These are phyloP conservation scores for Candida mattraensis DNA, from an alignment of 805 yeast genomes.

Conservation along the genomic window DNA sequence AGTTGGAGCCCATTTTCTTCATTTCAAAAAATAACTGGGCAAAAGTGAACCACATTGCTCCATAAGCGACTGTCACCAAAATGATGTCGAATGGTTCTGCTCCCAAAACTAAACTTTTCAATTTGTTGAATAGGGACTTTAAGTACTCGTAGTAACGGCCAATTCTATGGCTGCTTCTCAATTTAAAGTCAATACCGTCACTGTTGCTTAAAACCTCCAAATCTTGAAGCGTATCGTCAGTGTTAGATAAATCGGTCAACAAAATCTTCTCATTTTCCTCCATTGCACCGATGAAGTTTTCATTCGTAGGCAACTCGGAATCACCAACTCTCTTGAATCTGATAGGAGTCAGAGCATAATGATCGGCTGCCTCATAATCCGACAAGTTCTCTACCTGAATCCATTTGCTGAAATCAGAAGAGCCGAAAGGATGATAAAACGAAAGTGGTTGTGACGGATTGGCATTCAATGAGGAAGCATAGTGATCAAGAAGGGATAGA, in stretches of 20 bases:
- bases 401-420: constrained; percentile 46
- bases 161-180: constrained; percentile 55
- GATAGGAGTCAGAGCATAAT: constrained; percentile 53
- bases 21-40: constrained; percentile 72
- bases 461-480: constrained; percentile 34
- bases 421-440: constrained; percentile 38
- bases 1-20: constrained; percentile 74
- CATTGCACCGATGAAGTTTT: constrained; percentile 39
- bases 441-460: constrained; percentile 19
- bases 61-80: constrained; percentile 74
- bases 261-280: constrained; percentile 43
- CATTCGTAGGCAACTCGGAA: constrained; percentile 41
- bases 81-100: constrained; percentile 87
- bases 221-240: constrained; percentile 24
- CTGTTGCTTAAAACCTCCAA: constrained; percentile 19
- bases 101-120: constrained; percentile 51
- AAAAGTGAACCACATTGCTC: constrained; percentile 86
- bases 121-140: constrained; percentile 38
- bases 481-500: constrained; percentile 69
- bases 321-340: constrained; percentile 50
- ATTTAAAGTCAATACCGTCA: constrained; percentile 59
- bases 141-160: constrained; percentile 57
- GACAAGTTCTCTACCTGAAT: constrained; percentile 42
- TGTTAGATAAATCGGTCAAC: constrained; percentile 30
- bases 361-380: constrained; percentile 42